Evolutionary conservation across 768 basidiomycete species (phyloP), one percentile per base, ranked within the genome.

Genomic region (Russula compacta): DNA sequence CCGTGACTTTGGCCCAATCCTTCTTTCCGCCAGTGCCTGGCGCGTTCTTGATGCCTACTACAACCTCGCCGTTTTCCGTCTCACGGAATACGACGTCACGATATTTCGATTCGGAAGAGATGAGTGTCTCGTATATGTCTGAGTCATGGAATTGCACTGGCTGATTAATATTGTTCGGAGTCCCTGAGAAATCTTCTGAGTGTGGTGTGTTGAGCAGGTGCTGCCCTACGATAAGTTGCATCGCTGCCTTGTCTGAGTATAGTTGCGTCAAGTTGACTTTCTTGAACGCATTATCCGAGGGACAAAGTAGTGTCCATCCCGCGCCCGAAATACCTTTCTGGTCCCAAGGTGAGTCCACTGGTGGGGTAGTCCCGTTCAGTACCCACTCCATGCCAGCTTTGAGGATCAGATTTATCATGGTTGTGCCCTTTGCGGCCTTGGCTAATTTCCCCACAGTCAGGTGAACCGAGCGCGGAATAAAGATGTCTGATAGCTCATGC

Each of bases 301-400:
- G 97, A 66, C 90, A 94, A 21, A 99, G 78, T 4, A 99, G 72
- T 1, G 93, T 95, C 86, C 95, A 98, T 4, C 86, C 85, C 9
- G 72, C 73, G 29, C 76, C 78, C 19, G 70, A 69, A n/a, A 80
- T 67, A 48, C 74, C 78, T 58, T 71, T 69, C 15, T 83, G 77
- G 6, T 79, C 80, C 85, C 85, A 90, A 11, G 74, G 75, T 10
- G 86, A 86, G 56, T 77, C 86, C 66, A 84, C 82, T 5, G 89
- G 88, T 7, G 89, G 89, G 0, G 80, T 74, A 6, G 85, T 89
- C 5, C 95, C 95, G 65, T 98, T 86, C 58, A 98, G 74, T 40
- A 97, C 74, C 94, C 95, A 98, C 40, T 87, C 88, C 60, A 97
- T 82, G 10, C 92, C 92, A 1, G 91, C 92, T 67, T 87, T 89